These are phyloP conservation scores for Cryptosporidium meleagridis DNA, from an alignment of 169 alveolate species.

Conservation along the genomic window DNA sequence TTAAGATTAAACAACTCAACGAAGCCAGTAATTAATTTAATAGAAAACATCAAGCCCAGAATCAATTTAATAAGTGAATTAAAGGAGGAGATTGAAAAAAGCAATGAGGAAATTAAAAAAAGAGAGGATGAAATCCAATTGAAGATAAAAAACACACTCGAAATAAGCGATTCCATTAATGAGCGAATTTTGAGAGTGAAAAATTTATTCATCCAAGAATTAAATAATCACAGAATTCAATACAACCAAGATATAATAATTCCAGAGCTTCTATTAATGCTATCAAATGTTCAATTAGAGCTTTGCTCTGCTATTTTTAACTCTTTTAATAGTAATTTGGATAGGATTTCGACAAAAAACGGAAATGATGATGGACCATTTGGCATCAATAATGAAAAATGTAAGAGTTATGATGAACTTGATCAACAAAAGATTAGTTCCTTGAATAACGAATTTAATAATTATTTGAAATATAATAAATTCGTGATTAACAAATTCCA, in stretches of 20 bases:
- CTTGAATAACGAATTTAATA: background rate
- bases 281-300: conserved; percentile 60
- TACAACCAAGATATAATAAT: conserved; percentile 48
- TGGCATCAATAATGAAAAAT: background rate
- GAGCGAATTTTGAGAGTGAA: conserved; percentile 6
- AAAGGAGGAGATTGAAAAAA: conserved; percentile 3
- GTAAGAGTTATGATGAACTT: background rate
- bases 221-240: conserved; percentile 31
- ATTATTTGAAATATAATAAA: conserved; percentile 22
- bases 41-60: conserved; percentile 10
- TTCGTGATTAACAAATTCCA: conserved; percentile 10
- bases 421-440: background rate
- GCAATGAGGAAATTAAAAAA: background rate
- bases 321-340: background rate
- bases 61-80: background rate
- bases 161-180: background rate
- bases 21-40: background rate
- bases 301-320: conserved; percentile 32
- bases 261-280: conserved; percentile 43
- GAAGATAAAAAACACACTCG: conserved; percentile 18
- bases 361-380: background rate
- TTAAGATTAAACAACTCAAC: background rate
- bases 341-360: background rate
- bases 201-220: conserved; percentile 20
- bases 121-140: conserved; percentile 20